Percentiles rank a stretch among this genome's conserved stretches.
These are phyloP conservation scores for Kockovaella imperatae DNA, from an alignment of 768 basidiomycete genomes.

Conservation along the genomic window DNA sequence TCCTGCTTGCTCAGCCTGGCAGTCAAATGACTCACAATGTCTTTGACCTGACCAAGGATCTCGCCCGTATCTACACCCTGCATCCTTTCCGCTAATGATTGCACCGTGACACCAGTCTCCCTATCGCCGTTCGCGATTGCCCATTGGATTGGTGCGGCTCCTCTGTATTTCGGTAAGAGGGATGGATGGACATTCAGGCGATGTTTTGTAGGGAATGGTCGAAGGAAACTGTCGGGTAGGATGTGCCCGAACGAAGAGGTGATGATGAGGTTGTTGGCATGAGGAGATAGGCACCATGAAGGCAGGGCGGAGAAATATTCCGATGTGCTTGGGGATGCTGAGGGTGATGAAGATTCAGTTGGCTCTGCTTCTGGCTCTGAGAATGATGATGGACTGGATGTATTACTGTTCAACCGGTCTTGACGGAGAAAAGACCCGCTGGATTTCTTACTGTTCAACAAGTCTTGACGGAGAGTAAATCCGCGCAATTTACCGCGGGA, in stretches of 20 bases:
- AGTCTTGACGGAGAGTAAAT: slow-evolving; percentile 3
- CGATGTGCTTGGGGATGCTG: too few species aligned
- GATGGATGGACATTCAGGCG: slow-evolving; percentile 86
- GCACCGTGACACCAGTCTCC: slow-evolving; percentile 70
- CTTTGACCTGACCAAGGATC: slow-evolving; percentile 53
- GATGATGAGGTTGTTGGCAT: slow-evolving; percentile 37
- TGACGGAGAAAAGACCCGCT: too few species aligned
- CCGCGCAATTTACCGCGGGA: slow-evolving; percentile 60
- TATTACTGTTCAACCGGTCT: too few species aligned
- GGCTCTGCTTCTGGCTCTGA: too few species aligned
- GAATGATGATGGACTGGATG: too few species aligned
- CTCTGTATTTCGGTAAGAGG: slow-evolving; percentile 75
- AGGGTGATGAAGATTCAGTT: too few species aligned
- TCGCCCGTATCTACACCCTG: slow-evolving; percentile 71
- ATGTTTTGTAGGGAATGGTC: slow-evolving; percentile 54
- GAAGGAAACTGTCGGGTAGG: slow-evolving; percentile 57
- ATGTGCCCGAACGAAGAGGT: slow-evolving; percentile 85
- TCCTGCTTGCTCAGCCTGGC: neutral
- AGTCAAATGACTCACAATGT: slow-evolving; percentile 59
- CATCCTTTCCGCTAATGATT: slow-evolving; percentile 56
- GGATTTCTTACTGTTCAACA: too few species aligned
- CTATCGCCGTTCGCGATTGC: slow-evolving; percentile 60
- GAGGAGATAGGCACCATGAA: too few species aligned
- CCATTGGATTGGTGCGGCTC: slow-evolving; percentile 83
- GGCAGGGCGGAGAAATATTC: too few species aligned